These are phyloP conservation scores for Cymodocea nodosa DNA, from an alignment of 116 monocot species.

Conservation along the genomic window DNA sequence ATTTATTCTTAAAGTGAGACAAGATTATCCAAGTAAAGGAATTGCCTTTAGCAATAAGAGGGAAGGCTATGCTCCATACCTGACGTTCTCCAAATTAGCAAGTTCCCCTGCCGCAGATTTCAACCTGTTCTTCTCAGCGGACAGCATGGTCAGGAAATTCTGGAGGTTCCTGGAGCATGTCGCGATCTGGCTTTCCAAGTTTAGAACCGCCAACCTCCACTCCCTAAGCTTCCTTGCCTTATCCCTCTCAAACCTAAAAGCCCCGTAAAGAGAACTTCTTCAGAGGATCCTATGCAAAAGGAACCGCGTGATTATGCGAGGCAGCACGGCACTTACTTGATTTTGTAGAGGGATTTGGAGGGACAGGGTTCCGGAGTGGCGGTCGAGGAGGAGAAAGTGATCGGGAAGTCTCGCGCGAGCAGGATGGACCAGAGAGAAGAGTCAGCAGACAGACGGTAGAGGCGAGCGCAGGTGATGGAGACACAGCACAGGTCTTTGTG, in stretches of 20 bases:
- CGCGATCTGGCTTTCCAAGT: constrained; percentile 12
- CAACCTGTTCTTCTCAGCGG: constrained; percentile 9
- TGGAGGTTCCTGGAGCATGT: constrained; percentile 7
- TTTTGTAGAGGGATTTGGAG: constrained; percentile 28
- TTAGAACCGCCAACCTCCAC: constrained; percentile 15
- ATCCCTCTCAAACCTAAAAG: constrained; percentile 27
- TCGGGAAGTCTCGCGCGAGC: constrained; percentile 36
- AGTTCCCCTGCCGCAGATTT: constrained; percentile 8
- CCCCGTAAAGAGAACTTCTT: not conserved
- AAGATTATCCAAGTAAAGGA: no score
- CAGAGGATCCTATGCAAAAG: not conserved
- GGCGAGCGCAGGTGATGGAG: constrained; percentile 42
- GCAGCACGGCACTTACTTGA: constrained; percentile 11
- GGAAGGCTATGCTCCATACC: not conserved
- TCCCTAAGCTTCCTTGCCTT: constrained; percentile 14
- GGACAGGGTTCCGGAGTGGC: constrained; percentile 2
- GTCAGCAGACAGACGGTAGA: constrained; percentile 34
- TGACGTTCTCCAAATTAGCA: constrained; percentile 15
- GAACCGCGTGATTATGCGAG: not conserved
- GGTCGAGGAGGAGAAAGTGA: not conserved
- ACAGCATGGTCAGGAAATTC: not conserved
- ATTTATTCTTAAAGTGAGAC: no score
- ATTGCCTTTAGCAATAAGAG: no score
- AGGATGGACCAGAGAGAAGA: constrained; percentile 37
- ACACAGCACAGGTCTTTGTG: constrained; percentile 48